Evolutionary conservation across 345 rosid genomes (phyloP), one percentile per base, ranked within the genome.

Genomic region (Kernera saxatilis): DNA sequence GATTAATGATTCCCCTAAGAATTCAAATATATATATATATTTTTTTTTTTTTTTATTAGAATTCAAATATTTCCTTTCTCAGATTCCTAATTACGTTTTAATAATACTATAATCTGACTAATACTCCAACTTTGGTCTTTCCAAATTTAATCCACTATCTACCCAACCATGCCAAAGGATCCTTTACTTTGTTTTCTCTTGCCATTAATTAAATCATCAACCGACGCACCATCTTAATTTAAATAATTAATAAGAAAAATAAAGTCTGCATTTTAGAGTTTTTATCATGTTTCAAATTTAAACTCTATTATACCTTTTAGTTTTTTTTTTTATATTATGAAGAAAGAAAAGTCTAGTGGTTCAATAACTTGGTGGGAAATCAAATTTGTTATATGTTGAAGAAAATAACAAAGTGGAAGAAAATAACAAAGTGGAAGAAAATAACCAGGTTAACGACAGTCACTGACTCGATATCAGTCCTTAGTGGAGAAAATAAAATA

Each of bases 381-480:
- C 5, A 67, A 27, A 67, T 26, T 67, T 51, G 23, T 35, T 18
- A 55, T 8, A 40, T 48, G 30, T 48, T 22, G 43, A 17, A 44
- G 8, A 11, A 44, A 64, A 63, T 11, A 45, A 33, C 17, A 32
- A 33, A 49, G 9, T 33, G 33, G 25, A 1, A 8, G 17, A 19
- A 30, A 17, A 22, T 27, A 18, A 33, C 17, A 32, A 33, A 49
- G 9, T 33, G 33, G 25, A 1, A 8, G 17, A 19, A 30, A 17
- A 22, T 27, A 18, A n/a, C 30, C 39, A 70, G 74, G 51, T 13
- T 48, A 35, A 33, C 19, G 30, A 59, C 74, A 26, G 74, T 70
- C 75, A 70, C 60, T 60, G 43, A 60, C 61, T 60, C 46, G 48
- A 56, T 58, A 59, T 58, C 67, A 36, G 3, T 37, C 3, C 44